phyloP scores from a whole-genome alignment of 768 basidiomycete species.

The Phaeolepiota aurea region DNA sequence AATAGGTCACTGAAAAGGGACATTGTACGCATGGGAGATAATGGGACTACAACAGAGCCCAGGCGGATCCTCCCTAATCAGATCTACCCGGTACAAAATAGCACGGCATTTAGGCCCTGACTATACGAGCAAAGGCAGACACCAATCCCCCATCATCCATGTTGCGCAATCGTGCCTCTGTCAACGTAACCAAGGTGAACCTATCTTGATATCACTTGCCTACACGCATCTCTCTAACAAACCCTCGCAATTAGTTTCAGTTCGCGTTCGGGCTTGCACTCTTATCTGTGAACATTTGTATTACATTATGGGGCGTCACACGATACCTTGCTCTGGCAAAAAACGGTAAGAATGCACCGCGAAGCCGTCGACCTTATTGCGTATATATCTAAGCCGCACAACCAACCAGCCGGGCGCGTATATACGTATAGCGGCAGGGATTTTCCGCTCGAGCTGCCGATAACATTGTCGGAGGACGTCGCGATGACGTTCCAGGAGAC shows the following conservation, averaged over 20 bases:
- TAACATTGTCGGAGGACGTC: slow-evolving; percentile 12
- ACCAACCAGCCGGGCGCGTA: neutral
- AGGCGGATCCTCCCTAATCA: no score
- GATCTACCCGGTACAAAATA: no score
- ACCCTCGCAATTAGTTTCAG: neutral
- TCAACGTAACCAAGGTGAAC: neutral
- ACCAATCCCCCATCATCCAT: no score
- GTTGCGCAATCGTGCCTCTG: neutral
- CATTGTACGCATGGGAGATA: no score
- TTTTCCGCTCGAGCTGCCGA: slow-evolving; percentile 18
- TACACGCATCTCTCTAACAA: no score
- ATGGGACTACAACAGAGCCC: no score
- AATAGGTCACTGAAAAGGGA: no score
- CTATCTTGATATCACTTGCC: no score
- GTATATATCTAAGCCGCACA: no score
- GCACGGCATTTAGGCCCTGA: no score
- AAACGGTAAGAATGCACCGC: neutral
- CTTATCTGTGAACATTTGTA: neutral
- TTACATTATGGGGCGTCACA: neutral
- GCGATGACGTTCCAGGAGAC: slow-evolving; percentile 20
- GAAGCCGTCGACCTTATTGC: neutral
- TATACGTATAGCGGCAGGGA: slow-evolving; percentile 8
- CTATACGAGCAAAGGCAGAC: no score
- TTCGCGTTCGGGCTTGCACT: neutral
- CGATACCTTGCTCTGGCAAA: neutral